Evolutionary conservation across 2,329 filamentous ascomycete species (phyloP).

Genomic region (Cylindrodendrum hubeiense): DNA sequence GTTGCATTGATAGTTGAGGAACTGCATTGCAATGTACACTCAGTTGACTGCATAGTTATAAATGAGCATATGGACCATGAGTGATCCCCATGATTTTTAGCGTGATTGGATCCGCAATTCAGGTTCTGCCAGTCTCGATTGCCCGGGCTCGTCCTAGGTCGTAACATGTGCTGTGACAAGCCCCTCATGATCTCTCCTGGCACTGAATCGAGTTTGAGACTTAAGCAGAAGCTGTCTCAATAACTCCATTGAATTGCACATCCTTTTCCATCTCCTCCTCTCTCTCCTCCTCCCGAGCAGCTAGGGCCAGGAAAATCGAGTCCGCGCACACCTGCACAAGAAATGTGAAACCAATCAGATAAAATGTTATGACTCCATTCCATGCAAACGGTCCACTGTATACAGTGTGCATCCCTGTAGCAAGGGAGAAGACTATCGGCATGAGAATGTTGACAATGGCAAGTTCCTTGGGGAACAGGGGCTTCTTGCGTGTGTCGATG

Average conservation of each 20-base stretch:
- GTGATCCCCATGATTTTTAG: no score
- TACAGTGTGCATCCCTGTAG: conserved; percentile 22
- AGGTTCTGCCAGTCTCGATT: no score
- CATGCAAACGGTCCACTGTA: conserved; percentile 29
- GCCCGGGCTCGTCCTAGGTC: no score
- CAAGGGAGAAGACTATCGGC: conserved; percentile 17
- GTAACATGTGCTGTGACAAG: no score
- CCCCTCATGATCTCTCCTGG: no score
- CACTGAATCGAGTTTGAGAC: no score
- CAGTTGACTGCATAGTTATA: no score
- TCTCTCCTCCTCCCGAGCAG: conserved; percentile 18
- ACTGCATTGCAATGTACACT: no score
- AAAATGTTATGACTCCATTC: conserved; percentile 28
- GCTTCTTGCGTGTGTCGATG: conserved; percentile 25
- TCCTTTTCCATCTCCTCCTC: conserved; percentile 10
- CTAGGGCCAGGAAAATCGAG: conserved; percentile 11
- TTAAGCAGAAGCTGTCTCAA: background rate
- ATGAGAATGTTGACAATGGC: conserved; percentile 28
- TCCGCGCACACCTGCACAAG: conserved; percentile 22
- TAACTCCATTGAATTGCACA: background rate
- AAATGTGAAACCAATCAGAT: conserved; percentile 25
- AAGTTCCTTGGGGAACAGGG: conserved; percentile 30
- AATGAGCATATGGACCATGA: no score
- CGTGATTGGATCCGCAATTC: no score
- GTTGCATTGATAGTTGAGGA: no score